phyloP scores from a whole-genome alignment of 2,329 filamentous ascomycete species.

The Colletotrichum tofieldiae region DNA sequence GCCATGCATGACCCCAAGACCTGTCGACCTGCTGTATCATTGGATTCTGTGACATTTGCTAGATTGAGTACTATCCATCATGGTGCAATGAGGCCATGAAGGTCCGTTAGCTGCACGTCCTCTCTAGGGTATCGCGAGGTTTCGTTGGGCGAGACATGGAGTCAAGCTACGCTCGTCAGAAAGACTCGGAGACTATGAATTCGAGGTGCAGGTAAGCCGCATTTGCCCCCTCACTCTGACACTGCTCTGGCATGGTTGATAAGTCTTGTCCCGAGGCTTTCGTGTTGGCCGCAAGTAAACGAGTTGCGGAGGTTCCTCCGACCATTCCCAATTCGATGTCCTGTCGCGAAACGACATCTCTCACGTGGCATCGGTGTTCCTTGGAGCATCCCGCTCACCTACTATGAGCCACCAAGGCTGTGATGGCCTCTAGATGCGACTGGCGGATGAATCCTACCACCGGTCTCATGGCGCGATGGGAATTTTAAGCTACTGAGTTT shows the following conservation, averaged over 20 bases:
- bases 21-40: background rate
- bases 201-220: conserved; percentile 3
- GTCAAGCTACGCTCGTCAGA: background rate
- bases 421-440: conserved; percentile 28
- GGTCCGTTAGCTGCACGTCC: background rate
- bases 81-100: background rate
- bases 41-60: background rate
- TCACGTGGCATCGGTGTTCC: conserved; percentile 26
- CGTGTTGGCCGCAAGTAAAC: background rate
- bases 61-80: conserved; percentile 9
- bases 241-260: background rate
- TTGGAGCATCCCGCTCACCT: conserved; percentile 8
- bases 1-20: conserved; percentile 14
- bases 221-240: conserved; percentile 7
- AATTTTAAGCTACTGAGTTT: background rate
- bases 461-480: background rate
- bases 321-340: conserved; percentile 32
- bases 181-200: background rate
- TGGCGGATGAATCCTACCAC: conserved; percentile 24
- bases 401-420: background rate
- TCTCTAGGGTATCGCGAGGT: background rate
- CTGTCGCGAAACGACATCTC: conserved; percentile 27
- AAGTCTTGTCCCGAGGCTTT: conserved; percentile 34
- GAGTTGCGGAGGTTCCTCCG: conserved; percentile 6
- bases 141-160: background rate